A percentile compares a stretch with the other conserved stretches of the same genome.
phyloP scores from a whole-genome alignment of 179 eudicot genomes.

The Silene noctiflora region DNA sequence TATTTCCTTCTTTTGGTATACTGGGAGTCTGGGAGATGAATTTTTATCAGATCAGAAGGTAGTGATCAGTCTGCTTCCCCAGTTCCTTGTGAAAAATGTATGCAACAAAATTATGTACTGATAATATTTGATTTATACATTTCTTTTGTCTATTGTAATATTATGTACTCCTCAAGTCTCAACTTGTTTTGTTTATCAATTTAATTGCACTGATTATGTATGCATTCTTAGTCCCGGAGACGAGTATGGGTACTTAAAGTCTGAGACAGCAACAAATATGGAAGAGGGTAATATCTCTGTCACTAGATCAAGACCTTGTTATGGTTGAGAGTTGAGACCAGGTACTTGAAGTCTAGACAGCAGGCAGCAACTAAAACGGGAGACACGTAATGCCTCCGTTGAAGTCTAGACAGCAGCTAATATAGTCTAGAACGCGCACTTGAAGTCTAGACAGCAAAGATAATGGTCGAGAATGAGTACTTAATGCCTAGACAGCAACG shows the following conservation, averaged over 20 bases:
- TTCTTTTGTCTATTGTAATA: slow-evolving; percentile 10
- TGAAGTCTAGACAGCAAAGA: background rate
- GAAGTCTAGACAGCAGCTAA: too few species aligned
- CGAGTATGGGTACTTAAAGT: too few species aligned
- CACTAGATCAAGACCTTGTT: too few species aligned
- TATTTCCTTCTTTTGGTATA: slow-evolving; percentile 31
- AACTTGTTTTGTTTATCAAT: background rate
- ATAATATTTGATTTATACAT: slow-evolving; percentile 27
- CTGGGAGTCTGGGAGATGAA: slow-evolving; percentile 39
- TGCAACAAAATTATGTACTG: slow-evolving; percentile 19
- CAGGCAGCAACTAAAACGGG: too few species aligned
- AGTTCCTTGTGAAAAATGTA: slow-evolving; percentile 22
- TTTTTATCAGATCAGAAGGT: slow-evolving; percentile 31
- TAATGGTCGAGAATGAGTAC: background rate
- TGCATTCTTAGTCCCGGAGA: too few species aligned
- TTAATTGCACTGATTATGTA: slow-evolving; percentile 11
- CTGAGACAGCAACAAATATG: background rate
- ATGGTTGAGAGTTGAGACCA: background rate
- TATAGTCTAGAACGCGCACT: background rate
- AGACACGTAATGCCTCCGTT: too few species aligned
- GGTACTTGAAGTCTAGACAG: background rate
- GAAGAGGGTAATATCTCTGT: too few species aligned
- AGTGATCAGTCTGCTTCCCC: slow-evolving; percentile 36
- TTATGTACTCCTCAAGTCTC: background rate
- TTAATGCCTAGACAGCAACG: background rate